Conservation (phyloP, 163 green algal species). For the Scenedesmus sp. region DNA sequence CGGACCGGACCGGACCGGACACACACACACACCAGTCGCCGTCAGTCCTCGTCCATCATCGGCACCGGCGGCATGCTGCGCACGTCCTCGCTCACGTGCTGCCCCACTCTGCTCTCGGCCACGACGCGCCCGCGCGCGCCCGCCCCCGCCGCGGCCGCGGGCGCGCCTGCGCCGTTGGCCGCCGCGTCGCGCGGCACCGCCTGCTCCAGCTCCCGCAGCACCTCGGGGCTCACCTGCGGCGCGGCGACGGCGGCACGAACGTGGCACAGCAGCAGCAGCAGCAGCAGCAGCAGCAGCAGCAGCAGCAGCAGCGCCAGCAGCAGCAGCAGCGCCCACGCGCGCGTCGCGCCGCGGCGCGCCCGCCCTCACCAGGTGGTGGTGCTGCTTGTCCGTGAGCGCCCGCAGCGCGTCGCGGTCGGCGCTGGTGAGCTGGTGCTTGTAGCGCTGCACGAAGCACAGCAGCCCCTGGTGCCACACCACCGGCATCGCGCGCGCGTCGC, state of each 20-base stretch:
- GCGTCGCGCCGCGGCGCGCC: background rate
- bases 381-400: conserved; percentile 76
- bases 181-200: conserved; percentile 41
- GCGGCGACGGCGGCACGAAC: background rate
- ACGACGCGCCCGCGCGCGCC: conserved; percentile 9
- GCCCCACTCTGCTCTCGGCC: conserved; percentile 46
- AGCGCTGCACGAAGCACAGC: conserved; percentile 96
- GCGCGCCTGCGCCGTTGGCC: background rate
- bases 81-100: conserved; percentile 74
- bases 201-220: conserved; percentile 87
- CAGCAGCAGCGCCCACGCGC: background rate
- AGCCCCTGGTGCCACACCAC: conserved; percentile 98
- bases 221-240: conserved; percentile 86
- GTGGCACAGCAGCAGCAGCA: background rate
- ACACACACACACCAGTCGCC: no score
- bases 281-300: background rate
- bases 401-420: conserved; percentile 83
- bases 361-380: conserved; percentile 80
- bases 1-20: no score
- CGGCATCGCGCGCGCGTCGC: conserved; percentile 89
- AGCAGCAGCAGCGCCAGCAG: background rate
- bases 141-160: conserved; percentile 21
- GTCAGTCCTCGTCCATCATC: conserved; percentile 81
- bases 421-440: conserved; percentile 80
- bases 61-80: conserved; percentile 78